Evolutionary conservation across 768 basidiomycete genomes (phyloP), one percentile per base, ranked within the genome.

Genomic region (Inosperma sp.): DNA sequence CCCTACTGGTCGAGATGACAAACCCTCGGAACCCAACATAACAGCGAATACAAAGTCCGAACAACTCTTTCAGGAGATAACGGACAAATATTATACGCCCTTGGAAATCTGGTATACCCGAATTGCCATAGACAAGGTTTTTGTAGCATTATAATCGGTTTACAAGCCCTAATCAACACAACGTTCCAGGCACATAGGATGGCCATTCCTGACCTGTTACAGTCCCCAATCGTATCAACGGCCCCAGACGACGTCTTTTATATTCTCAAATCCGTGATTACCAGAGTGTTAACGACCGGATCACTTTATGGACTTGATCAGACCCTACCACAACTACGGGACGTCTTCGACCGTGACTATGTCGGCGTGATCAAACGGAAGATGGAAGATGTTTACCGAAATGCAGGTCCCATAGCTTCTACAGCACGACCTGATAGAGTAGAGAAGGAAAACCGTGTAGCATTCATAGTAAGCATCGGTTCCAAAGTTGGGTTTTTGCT

Each of bases 201-300:
- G 35, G 90, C 95, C 21, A 81, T 73, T 12, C 75, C 81, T 2
- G 93, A 97, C 61, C 62, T 76, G 6, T 76, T 83, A 2, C 78
- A 85, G 50, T 70, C 59, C 33, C 90, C 79, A 44, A 72, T 77
- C 9, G 80, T 75, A 2, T 88, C 86, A 0, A 92, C 89, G 0
- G 83, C 82, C 0, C 90, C 91, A 0, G 96, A 99, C 65, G 96
- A 98, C 58, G 88, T 86, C 2, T 99, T 98, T 70, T 99, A 96
- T 68, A 86, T 99, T 51, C 73, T 98, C 52, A 97, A 96, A 66
- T 76, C 83, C 6, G 84, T 94, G 3, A 74, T 93, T 4, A 74
- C 80, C 16, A 81, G 96, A 9, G 68, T 93, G 26, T 63, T 96
- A 14, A 86, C 88, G 0, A 86, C 88, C 0, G 92, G 91, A 0